phyloP scores from a whole-genome alignment of 495 filamentous ascomycete species.

The Penicillium canescens region DNA sequence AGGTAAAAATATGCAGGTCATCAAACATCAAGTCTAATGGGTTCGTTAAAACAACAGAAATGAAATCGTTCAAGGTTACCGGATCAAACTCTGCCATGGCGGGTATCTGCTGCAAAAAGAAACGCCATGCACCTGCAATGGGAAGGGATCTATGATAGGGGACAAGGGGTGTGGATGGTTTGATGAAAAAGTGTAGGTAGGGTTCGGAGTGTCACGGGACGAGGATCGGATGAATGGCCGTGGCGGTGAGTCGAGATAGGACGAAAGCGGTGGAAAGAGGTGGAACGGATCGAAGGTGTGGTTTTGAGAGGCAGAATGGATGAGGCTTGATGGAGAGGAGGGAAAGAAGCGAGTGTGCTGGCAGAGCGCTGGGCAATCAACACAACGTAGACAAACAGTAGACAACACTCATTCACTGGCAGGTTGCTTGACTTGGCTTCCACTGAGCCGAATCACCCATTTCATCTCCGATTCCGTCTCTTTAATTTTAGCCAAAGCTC shows the following conservation, averaged over 20 bases:
- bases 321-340: no score
- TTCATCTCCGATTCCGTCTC: constrained; percentile 65
- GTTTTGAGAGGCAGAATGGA: no score
- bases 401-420: background rate
- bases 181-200: background rate
- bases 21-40: constrained; percentile 6
- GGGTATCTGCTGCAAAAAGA: constrained; percentile 21
- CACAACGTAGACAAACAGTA: background rate
- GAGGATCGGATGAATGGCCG: background rate
- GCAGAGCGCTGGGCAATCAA: background rate
- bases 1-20: constrained; percentile 10
- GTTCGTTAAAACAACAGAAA: background rate
- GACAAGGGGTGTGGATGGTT: background rate
- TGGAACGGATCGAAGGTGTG: background rate
- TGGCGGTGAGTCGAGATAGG: no score
- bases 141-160: constrained; percentile 5
- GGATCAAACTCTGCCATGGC: constrained; percentile 11
- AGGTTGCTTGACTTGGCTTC: constrained; percentile 46
- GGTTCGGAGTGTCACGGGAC: background rate
- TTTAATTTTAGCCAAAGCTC: constrained; percentile 57
- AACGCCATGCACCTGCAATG: constrained; percentile 17
- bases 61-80: constrained; percentile 1
- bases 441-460: constrained; percentile 67
- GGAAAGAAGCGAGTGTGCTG: no score
- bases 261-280: background rate